phyloP scores from a whole-genome alignment of 495 filamentous ascomycete species.

The Rhizodiscina lignyota region DNA sequence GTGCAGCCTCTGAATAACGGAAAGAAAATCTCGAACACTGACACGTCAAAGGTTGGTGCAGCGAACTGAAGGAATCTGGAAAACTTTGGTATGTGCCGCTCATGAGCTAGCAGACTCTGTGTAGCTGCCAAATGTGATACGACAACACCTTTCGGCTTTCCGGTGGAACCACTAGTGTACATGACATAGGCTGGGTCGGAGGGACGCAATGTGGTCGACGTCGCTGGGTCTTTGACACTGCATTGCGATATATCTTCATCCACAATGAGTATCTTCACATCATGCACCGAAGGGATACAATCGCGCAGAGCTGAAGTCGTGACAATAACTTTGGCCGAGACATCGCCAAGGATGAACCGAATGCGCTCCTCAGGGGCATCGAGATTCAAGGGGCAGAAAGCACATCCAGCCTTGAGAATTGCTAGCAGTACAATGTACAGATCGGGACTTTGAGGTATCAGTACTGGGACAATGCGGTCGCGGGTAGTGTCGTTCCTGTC shows the following conservation, averaged over 20 bases:
- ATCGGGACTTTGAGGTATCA: slow-evolving; percentile 50
- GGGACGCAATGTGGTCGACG: too few species aligned
- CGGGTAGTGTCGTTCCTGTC: not conserved
- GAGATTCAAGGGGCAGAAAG: slow-evolving; percentile 62
- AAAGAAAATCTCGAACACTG: slow-evolving; percentile 81
- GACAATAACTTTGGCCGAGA: slow-evolving; percentile 24
- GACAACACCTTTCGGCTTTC: slow-evolving; percentile 71
- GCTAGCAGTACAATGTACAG: slow-evolving; percentile 59
- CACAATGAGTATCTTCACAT: slow-evolving; percentile 1
- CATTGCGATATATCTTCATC: too few species aligned
- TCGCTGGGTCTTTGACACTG: too few species aligned
- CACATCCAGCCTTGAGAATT: slow-evolving; percentile 57
- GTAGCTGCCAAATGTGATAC: slow-evolving; percentile 62
- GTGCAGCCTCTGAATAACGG: slow-evolving; percentile 53
- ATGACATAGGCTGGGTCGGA: slow-evolving; percentile 64
- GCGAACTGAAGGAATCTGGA: slow-evolving; percentile 73
- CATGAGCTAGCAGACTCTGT: slow-evolving; percentile 62
- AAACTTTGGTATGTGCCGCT: slow-evolving; percentile 54
- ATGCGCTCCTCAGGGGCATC: slow-evolving; percentile 58
- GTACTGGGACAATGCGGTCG: slow-evolving; percentile 43
- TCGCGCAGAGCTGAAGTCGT: slow-evolving; percentile 10
- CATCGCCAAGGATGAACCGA: slow-evolving; percentile 54
- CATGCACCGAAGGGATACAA: too few species aligned
- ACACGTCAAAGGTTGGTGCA: slow-evolving; percentile 75
- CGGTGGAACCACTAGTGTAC: slow-evolving; percentile 83